phyloP scores from a whole-genome alignment of 306 rosid species.

The Cicer chorassanicum region DNA sequence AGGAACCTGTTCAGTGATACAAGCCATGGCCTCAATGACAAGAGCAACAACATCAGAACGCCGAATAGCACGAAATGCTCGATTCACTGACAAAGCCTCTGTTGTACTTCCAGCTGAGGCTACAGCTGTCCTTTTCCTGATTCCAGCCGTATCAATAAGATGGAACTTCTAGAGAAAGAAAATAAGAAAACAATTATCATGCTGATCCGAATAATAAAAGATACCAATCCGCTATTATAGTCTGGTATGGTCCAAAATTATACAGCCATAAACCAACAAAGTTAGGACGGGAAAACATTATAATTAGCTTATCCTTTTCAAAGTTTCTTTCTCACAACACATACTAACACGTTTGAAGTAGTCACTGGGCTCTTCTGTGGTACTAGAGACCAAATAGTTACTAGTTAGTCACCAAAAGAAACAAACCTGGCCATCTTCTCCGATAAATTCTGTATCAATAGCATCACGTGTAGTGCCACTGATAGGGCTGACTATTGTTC shows the following conservation, averaged over 20 bases:
- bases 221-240: constrained; percentile 11
- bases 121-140: constrained; percentile 80
- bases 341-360: constrained; percentile 23
- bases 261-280: constrained; percentile 39
- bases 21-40: constrained; percentile 95
- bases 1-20: constrained; percentile 90
- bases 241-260: constrained; percentile 15
- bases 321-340: constrained; percentile 17
- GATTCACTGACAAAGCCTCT: constrained; percentile 88
- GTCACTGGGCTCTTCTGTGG: constrained; percentile 21
- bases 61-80: constrained; percentile 94
- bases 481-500: constrained; percentile 97
- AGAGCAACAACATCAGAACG: constrained; percentile 95
- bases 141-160: constrained; percentile 97
- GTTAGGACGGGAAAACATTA: constrained; percentile 30
- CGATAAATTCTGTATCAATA: constrained; percentile 89
- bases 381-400: constrained; percentile 18
- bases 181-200: constrained; percentile 17
- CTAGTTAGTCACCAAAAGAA: constrained; percentile 44
- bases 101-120: constrained; percentile 85
- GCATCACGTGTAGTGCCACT: constrained; percentile 99
- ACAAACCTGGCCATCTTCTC: constrained; percentile 91
- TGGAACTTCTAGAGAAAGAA: constrained; percentile 72
- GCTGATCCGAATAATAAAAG: constrained; percentile 17
- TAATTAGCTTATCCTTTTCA: constrained; percentile 26